Base-by-base conservation (phyloP, 2,329 filamentous ascomycete genomes). In the Phaeosphaeriaceae sp. region DNA sequence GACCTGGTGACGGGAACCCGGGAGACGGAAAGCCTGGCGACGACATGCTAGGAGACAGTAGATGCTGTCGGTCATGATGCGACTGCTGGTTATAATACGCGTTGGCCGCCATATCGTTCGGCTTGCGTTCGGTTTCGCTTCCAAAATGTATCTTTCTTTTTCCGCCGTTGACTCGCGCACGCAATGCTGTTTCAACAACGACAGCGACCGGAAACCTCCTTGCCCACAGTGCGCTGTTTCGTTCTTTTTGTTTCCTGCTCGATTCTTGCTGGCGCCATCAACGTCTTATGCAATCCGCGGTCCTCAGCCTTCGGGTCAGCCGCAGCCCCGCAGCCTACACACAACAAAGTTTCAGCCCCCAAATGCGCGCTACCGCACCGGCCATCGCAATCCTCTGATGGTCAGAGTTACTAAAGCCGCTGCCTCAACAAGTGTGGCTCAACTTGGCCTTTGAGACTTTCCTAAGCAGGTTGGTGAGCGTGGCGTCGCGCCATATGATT, bases 31-130 rank as follows among this genome's bases (percentile, higher is more conserved):
- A 11, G 13, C 6, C 31, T 36, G 31, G 31, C 11, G 31, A 36
- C 31, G 31, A 36, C 31, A 36, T 36, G 13, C 31, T 11, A 7
- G 31, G 31, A 7, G 56, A 49, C 24, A 69, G 59, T 6, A 67
- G 52, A 51, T 63, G 63, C 22, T 65, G 60, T 24, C 60, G 60
- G 15, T 60, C 45, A 41, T 66, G 53, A 3, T 63, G 24, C 19
- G 27, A 21, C 27, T 53, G 48, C 22, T 54, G 22, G 48, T 56
- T 56, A 48, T 67, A 68, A 47, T 63, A 67, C 13, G 31, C 31
- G 31, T 36, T 36, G 7, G 31, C 58, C 11, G 61, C 63, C 65
- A 66, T 67, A 11, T 36, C 46, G 13, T 54, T 27, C 36, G 51
- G 46, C n/a, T n/a, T n/a, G n/a, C 25, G 20, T n/a, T 33, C 33